Evolutionary conservation across 495 filamentous ascomycete species (phyloP).

Genomic region (Talaromyces borbonicus): DNA sequence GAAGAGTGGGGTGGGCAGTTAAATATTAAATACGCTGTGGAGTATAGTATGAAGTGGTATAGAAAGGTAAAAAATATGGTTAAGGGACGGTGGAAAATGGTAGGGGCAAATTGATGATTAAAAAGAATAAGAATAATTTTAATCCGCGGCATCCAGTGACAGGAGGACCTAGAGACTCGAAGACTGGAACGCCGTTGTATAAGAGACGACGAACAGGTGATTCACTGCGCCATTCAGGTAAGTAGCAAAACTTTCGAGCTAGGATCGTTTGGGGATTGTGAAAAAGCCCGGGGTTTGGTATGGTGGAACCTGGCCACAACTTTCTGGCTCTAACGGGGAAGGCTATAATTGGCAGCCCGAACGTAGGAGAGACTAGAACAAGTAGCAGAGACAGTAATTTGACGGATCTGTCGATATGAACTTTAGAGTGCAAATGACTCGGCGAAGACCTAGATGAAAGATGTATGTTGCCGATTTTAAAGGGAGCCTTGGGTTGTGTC

Average conservation of each 20-base stretch:
- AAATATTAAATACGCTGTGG: background rate
- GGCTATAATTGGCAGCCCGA: background rate
- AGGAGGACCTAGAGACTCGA: too few species aligned
- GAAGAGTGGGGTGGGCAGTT: conserved; percentile 4
- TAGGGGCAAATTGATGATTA: background rate
- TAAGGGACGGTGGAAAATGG: background rate
- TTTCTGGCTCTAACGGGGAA: conserved; percentile 2
- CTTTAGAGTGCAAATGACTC: background rate
- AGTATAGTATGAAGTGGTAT: background rate
- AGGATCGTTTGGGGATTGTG: background rate
- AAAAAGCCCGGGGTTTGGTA: conserved; percentile 4
- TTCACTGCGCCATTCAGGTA: background rate
- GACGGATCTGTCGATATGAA: background rate
- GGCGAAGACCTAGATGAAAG: background rate
- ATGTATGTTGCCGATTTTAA: background rate
- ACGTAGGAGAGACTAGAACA: background rate
- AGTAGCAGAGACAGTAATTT: background rate
- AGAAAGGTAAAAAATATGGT: background rate
- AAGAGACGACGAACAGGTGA: background rate
- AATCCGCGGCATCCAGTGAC: too few species aligned
- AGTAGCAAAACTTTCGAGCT: background rate
- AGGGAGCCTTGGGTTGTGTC: too few species aligned
- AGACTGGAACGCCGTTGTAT: background rate
- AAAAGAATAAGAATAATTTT: background rate
- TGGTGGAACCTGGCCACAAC: conserved; percentile 1